Evolutionary conservation across 768 basidiomycete species (phyloP).

Genomic region (Psilocybe cubensis): DNA sequence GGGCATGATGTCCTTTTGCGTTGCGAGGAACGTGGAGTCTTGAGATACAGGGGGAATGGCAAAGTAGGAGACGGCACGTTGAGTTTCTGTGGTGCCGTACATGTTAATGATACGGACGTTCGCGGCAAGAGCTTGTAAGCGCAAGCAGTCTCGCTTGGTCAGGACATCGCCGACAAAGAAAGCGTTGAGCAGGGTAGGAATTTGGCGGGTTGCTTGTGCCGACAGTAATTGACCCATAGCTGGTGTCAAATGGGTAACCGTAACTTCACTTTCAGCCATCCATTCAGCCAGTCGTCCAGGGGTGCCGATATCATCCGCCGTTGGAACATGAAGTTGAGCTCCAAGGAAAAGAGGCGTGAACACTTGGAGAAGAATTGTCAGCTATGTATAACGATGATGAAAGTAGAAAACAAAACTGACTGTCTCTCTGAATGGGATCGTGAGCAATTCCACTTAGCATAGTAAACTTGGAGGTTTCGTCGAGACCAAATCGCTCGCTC

Average conservation of each 20-base stretch:
- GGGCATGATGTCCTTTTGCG: conserved; percentile 97
- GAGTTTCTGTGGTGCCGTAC: conserved; percentile 99
- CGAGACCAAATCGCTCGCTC: conserved; percentile 82
- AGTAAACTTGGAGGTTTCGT: conserved; percentile 82
- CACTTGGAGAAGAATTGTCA: conserved; percentile 51
- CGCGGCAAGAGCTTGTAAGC: conserved; percentile 88
- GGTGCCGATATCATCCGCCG: conserved; percentile 94
- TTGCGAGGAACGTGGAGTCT: conserved; percentile 90
- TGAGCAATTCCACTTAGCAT: conserved; percentile 99
- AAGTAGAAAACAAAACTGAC: conserved; percentile 59
- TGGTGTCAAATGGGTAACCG: conserved; percentile 97
- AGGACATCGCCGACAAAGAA: conserved; percentile 99
- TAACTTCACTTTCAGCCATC: conserved; percentile 93
- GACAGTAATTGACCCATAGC: conserved; percentile 99
- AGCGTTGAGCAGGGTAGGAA: conserved; percentile 84
- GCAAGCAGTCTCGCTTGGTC: conserved; percentile 96
- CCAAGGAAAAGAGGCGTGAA: conserved; percentile 99
- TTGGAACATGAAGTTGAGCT: conserved; percentile 93
- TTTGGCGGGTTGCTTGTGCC: conserved; percentile 75
- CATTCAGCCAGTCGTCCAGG: conserved; percentile 96
- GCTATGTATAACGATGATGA: not conserved
- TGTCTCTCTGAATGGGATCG: conserved; percentile 98
- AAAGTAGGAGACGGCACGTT: conserved; percentile 98
- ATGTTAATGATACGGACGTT: conserved; percentile 98
- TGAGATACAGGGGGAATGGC: conserved; percentile 82